Evolutionary conservation across 2,329 filamentous ascomycete genomes (phyloP).

Genomic region (Claviceps maximensis): DNA sequence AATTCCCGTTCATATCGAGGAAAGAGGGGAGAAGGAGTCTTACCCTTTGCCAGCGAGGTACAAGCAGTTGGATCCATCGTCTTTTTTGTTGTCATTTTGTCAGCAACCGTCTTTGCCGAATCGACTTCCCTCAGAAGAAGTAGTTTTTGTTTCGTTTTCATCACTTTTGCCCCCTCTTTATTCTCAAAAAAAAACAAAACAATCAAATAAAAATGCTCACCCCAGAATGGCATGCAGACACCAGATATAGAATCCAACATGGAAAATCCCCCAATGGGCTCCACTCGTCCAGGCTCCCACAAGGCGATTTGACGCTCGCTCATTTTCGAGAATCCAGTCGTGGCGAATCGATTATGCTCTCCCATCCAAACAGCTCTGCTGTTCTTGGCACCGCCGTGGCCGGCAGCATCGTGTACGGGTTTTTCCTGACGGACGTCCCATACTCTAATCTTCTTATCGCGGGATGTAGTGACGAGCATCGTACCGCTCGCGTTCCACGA

Average conservation of each 20-base stretch:
- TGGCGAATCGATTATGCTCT: slow-evolving; percentile 89
- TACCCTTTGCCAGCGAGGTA: slow-evolving; percentile 96
- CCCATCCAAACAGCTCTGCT: slow-evolving; percentile 95
- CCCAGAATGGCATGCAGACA: slow-evolving; percentile 99
- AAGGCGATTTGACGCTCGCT: slow-evolving; percentile 91
- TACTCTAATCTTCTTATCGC: slow-evolving; percentile 95
- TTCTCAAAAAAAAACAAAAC: too few species aligned
- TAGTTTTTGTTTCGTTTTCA: not conserved
- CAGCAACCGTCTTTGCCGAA: not conserved
- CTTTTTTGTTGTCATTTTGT: slow-evolving; percentile 23
- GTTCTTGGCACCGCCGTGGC: slow-evolving; percentile 92
- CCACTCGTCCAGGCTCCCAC: slow-evolving; percentile 79
- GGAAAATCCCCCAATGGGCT: slow-evolving; percentile 82
- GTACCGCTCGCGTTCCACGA: slow-evolving; percentile 89
- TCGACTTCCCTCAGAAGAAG: not conserved
- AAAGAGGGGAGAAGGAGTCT: slow-evolving; percentile 19
- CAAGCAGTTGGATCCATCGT: slow-evolving; percentile 87
- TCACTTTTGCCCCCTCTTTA: not conserved
- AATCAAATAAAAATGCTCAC: too few species aligned
- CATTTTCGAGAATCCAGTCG: slow-evolving; percentile 96
- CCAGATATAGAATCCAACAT: slow-evolving; percentile 91
- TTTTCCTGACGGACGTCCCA: slow-evolving; percentile 95
- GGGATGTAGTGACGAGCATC: slow-evolving; percentile 79
- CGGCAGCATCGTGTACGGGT: slow-evolving; percentile 68
- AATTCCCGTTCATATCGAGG: too few species aligned